Base-by-base conservation (phyloP, 257 asterid genomes). In the Knoxia roxburghii region DNA sequence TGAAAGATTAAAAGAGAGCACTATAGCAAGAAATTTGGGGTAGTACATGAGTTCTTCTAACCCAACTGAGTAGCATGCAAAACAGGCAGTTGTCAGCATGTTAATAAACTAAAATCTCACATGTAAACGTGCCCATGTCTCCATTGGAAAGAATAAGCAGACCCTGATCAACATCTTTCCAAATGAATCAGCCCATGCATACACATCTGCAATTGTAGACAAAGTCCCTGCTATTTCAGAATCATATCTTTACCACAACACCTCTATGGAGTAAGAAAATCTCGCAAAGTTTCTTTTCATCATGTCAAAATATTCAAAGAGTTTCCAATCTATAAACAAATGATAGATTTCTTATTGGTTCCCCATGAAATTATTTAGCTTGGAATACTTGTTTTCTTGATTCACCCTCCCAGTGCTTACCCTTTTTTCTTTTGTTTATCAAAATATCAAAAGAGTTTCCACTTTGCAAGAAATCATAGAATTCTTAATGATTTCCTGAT, bases 141-240 rank as follows among this genome's bases (percentile, higher is more conserved):
- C 97, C 67, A 88, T 55, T 37, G 99, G 99, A 66, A 93, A 93
- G 81, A 68, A 93, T 83, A 90, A 80, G 86, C 97, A 90, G 74
- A 86, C 90, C 74, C 97, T 81, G 77, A 84, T 86, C 79, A 67
- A 80, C 97, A 93, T 86, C 74, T 86, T 82, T 77, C 89, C 92
- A 7, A 89, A 79, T 68, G 71, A 75, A 68, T 88, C 97, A 69
- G 91, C 86, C 97, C 97, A 88, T 69, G 71, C 81, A 80, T 90
- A 90, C 69, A 93, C 95, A 82, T 88, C 99, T 93, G 95, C 85
- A 83, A 71, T 51, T 17, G 40, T 52, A 48, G 30, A 59, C 21
- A 43, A 50, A 49, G 62, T 14, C 24, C 26, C 45, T 27, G 7
- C 33, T 10, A 61, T 39, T 17, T 2, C 1, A 24, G 54, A 63